These are phyloP conservation scores for Quercus mongolica DNA, from an alignment of 306 rosid species.

Conservation along the genomic window DNA sequence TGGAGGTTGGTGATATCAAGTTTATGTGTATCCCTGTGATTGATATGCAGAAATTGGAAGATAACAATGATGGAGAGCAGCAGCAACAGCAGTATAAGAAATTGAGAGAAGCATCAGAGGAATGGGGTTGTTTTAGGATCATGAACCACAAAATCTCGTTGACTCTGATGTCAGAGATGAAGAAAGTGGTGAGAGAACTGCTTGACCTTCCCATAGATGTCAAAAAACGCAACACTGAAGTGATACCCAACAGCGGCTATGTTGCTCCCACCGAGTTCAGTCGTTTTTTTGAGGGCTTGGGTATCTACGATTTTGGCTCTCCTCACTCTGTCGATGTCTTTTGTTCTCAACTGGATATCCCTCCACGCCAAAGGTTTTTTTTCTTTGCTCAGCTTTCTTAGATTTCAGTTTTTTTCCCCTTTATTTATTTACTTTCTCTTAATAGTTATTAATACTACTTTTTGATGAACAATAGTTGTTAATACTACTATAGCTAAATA, in stretches of 20 bases:
- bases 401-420: no score
- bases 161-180: constrained; percentile 51
- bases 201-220: constrained; percentile 57
- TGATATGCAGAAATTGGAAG: constrained; percentile 34
- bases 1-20: not conserved
- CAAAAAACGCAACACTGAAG: constrained; percentile 43
- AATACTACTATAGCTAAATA: no score
- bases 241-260: constrained; percentile 47
- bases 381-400: not conserved
- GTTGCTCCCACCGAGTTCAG: constrained; percentile 29
- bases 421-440: no score
- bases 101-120: constrained; percentile 54
- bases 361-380: constrained; percentile 37
- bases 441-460: no score
- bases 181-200: constrained; percentile 28
- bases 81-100: constrained; percentile 22
- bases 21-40: constrained; percentile 26
- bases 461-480: no score
- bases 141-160: constrained; percentile 42
- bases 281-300: constrained; percentile 50
- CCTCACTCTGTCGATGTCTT: constrained; percentile 34
- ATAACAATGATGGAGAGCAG: not conserved
- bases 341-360: constrained; percentile 41
- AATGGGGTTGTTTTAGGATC: constrained; percentile 60
- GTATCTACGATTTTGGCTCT: constrained; percentile 45